Evolutionary conservation across 73 alveolate genomes (phyloP), one percentile per base, ranked within the genome.

Genomic region (Uronychia setigera): DNA sequence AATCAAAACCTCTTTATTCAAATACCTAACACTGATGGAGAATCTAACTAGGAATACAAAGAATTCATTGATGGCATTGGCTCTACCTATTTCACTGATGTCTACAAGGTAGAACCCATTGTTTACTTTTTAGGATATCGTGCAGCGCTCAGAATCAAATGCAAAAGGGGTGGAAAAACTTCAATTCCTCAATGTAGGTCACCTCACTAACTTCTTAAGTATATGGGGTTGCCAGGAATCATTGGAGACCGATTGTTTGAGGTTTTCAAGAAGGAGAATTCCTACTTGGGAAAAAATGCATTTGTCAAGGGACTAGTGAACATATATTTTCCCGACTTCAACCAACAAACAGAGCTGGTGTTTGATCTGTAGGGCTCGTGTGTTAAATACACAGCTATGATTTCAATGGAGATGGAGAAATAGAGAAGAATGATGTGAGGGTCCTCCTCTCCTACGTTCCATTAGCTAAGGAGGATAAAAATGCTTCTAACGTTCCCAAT

Each of bases 121-220:
- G 5, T 26, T 32, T 67, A 13, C 19, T n/a, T 85, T 87, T 87
- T 77, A 79, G 25, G 99, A 95, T 75, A 84, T 95, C 74, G 92
- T 91, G 76, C 83, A 85, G 59, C 78, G 98, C 83, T 88, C 98
- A 58, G 94, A 83, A 19, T 80, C 60, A 78, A 93, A 83, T 1
- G 77, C 87, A 35, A 92, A 92, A 80, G 97, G 98, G 5, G 82
- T 92, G 77, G 90, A 89, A 35, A 92, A 92, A 88, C 78, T 94
- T 32, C 60, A 87, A n/a, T n/a, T n/a, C n/a, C n/a, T n/a, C n/a
- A n/a, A n/a, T n/a, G n/a, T n/a, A n/a, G n/a, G n/a, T n/a, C n/a
- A n/a, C n/a, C n/a, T n/a, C n/a, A n/a, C n/a, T n/a, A n/a, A 13
- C 26, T 81, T 0, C 5, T 59, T 33, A 74, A 91, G 88, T 91